Conservation (phyloP, 1,139 yeast species). For the Sugiyamaella neomexicana region DNA sequence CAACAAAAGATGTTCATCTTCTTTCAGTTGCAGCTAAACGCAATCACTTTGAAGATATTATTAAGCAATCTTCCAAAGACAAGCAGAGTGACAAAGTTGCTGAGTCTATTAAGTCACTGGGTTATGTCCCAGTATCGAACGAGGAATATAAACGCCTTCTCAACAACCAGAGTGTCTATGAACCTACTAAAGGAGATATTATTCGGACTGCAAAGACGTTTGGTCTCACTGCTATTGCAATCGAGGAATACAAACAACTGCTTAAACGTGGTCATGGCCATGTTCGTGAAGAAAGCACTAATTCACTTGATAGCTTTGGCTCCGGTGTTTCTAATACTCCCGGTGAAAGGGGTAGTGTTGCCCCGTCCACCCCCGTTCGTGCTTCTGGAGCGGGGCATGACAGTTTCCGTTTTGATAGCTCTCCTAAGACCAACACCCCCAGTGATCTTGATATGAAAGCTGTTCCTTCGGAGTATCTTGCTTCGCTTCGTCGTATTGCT, state of each 20-base stretch:
- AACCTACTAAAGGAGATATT: constrained; percentile 42
- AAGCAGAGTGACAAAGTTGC: constrained; percentile 34
- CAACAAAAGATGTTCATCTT: constrained; percentile 25
- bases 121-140: constrained; percentile 40
- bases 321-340: not conserved
- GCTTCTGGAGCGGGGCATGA: constrained; percentile 6
- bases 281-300: constrained; percentile 13
- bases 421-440: constrained; percentile 14
- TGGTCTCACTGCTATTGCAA: constrained; percentile 44
- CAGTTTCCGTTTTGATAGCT: constrained; percentile 2
- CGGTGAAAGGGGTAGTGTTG: constrained; percentile 13
- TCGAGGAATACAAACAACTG: constrained; percentile 40
- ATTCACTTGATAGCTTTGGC: constrained; percentile 12
- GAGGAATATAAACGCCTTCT: constrained; percentile 43
- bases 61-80: constrained; percentile 30
- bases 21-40: constrained; percentile 41
- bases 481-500: constrained; percentile 37
- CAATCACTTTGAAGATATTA: constrained; percentile 40
- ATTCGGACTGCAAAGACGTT: constrained; percentile 42
- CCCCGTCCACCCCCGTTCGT: constrained; percentile 16
- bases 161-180: constrained; percentile 38
- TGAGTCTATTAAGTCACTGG: constrained; percentile 39
- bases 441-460: constrained; percentile 35
- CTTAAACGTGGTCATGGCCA: constrained; percentile 24
- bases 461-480: constrained; percentile 40